These are phyloP conservation scores for Heterobasidion annosum DNA, from an alignment of 1,284 basidiomycete genomes.

Conservation along the genomic window DNA sequence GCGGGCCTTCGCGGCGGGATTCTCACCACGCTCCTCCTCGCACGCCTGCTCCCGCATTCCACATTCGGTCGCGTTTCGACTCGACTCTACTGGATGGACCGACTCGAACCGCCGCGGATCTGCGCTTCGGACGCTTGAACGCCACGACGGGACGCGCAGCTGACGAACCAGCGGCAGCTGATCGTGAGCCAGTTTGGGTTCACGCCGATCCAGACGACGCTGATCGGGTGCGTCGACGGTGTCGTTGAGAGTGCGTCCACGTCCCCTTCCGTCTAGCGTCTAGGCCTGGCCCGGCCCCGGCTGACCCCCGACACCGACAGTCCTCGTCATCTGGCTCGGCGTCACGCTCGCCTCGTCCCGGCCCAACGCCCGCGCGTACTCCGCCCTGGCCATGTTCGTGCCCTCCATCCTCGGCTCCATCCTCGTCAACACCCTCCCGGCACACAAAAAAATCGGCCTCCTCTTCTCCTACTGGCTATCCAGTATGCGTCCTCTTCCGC, in stretches of 20 bases:
- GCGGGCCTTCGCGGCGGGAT: too few species aligned
- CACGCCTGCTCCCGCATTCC: too few species aligned
- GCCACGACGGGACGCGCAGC: slow-evolving; percentile 15
- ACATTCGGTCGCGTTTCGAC: background rate
- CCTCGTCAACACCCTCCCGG: slow-evolving; percentile 57
- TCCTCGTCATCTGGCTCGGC: slow-evolving; percentile 53
- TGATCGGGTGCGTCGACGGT: slow-evolving; percentile 63
- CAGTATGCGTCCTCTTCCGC: slow-evolving; percentile 30
- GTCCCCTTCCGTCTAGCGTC: slow-evolving; percentile 5
- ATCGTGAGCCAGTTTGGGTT: slow-evolving; percentile 69
- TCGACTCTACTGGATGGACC: background rate
- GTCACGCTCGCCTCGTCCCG: slow-evolving; percentile 49
- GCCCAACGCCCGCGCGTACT: slow-evolving; percentile 50
- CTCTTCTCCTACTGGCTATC: slow-evolving; percentile 55
- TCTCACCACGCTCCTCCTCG: too few species aligned
- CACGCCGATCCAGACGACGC: slow-evolving; percentile 52
- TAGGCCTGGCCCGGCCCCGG: slow-evolving; percentile 1
- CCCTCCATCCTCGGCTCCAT: slow-evolving; percentile 54
- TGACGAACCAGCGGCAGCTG: slow-evolving; percentile 62
- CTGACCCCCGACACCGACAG: background rate
- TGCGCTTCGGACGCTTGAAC: too few species aligned
- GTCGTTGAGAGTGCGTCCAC: slow-evolving; percentile 38
- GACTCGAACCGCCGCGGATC: background rate
- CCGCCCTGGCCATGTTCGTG: slow-evolving; percentile 52
- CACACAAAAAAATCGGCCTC: slow-evolving; percentile 52